Evolutionary conservation across 192 early-diverging fungal species (phyloP), one percentile per base, ranked within the genome.

Genomic region (Podila epicladia): DNA sequence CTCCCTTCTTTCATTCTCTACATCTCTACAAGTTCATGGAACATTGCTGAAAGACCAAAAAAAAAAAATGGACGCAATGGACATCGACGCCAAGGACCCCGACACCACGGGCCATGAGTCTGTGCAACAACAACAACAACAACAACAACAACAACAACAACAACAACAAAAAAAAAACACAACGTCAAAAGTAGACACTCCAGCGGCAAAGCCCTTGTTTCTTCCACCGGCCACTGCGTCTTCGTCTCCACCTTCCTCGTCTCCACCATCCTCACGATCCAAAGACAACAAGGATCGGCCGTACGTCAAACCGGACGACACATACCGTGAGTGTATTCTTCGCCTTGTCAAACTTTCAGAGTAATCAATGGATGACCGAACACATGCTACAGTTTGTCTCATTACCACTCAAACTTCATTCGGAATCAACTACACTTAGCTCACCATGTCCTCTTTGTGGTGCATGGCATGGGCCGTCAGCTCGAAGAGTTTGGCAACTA

Each of bases 381-480:
- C 24, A 55, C 1, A 55, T 45, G 2, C 15, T 0, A 3, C 15
- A 2, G 41, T 17, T 15, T 45, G 41, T 45, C 41, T 45, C 41
- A 45, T 45, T 13, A 17, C 41, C 13, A 45, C 41, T 45, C 41
- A 45, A 45, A 45, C 15, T 11, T 45, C 13, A 45, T 45, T 45
- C 41, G 41, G 35, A 45, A 45, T 45, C 41, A 45, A 45, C 4
- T 12, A 0, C 6, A 62, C n/a, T 26, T 58, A 72, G 77, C 77
- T 1, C 77, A 87, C 65, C 84, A 85, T 70, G 73, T 87, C 35
- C 65, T 87, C 66, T 85, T 87, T 74, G 83, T 87, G 32, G 83
- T 87, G n/a, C 86, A 87, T 33, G 86, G 86, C 15, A 87, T 87
- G 86, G 86, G 86, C 17, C 82, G 85, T 31, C 86, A 87, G 38